Evolutionary conservation across 164 flowering plant species (phyloP), one percentile per base, ranked within the genome.

Genomic region (Saururus chinensis): DNA sequence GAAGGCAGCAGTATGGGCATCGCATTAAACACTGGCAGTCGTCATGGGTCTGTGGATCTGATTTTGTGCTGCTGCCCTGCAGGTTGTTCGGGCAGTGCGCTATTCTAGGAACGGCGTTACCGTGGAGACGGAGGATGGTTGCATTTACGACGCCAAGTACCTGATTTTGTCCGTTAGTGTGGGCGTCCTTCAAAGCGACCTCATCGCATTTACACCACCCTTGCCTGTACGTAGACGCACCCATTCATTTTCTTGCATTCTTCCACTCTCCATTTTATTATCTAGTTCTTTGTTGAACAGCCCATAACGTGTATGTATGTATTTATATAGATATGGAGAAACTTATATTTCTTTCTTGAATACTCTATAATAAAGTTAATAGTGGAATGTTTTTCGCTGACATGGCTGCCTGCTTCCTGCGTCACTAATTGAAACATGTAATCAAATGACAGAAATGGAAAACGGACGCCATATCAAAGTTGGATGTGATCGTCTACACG

Each of bases 151-250:
- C 67, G 96, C 95, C 62, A 74, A 74, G 69, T 87, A 89, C 72
- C 75, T 84, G 37, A 83, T 89, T 76, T 71, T 83, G 82, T 87
- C 96, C 6, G 96, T 75, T 66, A 89, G 96, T 76, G 82, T 92
- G 66, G 98, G 98, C 8, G 96, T 92, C 66, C 96, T 92, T 69
- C 86, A 85, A 75, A 85, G 92, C 79, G 74, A 85, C 61, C 90
- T 89, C 69, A 87, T 92, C 71, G 70, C 84, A 66, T 85, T 87
- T 73, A 70, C 60, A 42, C 98, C 98, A 16, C 79, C 82, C 19
- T 81, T 91, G 67, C 98, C 98, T n/a, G 96, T 91, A 75, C 61
- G 88, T 73, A 26, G 60, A 26, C 56, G 22, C 11, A 20, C 22
- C 25, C 10, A 2, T 19, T n/a, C 56, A n/a, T 54, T 21, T 53